Percentiles rank a stretch among this genome's conserved stretches.
Evolutionary conservation across 768 basidiomycete species (phyloP).

Genomic region (Tulasnella sp.): DNA sequence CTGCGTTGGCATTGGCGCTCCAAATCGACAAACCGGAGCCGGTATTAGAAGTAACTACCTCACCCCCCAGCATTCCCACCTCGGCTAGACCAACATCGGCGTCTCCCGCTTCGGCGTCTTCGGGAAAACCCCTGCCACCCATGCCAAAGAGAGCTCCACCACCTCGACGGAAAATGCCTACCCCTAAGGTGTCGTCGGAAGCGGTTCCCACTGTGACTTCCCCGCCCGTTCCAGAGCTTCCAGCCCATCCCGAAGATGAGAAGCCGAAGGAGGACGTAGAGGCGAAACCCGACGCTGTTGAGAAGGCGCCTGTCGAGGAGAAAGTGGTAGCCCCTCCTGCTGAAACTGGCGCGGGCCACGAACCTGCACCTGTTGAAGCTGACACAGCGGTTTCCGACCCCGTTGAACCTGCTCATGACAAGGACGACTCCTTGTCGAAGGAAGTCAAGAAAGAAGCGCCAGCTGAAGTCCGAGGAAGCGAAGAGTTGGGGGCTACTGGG

Average conservation of each 20-base stretch:
- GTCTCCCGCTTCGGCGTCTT: slow-evolving; percentile 15
- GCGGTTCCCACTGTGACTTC: slow-evolving; percentile 15
- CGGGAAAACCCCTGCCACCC: slow-evolving; percentile 58
- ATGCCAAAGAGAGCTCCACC: slow-evolving; percentile 64
- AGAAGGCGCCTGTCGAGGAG: background rate
- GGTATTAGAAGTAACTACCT: background rate
- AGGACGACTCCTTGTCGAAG: background rate
- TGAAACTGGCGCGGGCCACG: background rate
- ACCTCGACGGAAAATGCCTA: slow-evolving; percentile 34
- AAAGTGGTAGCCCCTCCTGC: background rate
- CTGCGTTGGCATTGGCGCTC: background rate
- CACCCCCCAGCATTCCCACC: background rate
- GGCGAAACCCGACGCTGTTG: background rate
- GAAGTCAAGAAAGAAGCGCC: background rate
- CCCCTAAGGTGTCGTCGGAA: slow-evolving; percentile 34
- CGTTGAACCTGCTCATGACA: background rate
- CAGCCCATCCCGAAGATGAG: background rate
- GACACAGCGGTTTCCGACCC: background rate
- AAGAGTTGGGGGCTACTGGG: background rate
- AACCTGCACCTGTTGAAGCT: background rate
- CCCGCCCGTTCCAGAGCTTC: slow-evolving; percentile 19
- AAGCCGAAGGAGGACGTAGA: background rate
- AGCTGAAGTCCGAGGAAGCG: background rate
- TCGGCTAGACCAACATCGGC: slow-evolving; percentile 2
- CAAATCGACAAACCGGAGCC: background rate